Conservation (phyloP, 345 rosid genomes). For the Euphorbia lathyris region DNA sequence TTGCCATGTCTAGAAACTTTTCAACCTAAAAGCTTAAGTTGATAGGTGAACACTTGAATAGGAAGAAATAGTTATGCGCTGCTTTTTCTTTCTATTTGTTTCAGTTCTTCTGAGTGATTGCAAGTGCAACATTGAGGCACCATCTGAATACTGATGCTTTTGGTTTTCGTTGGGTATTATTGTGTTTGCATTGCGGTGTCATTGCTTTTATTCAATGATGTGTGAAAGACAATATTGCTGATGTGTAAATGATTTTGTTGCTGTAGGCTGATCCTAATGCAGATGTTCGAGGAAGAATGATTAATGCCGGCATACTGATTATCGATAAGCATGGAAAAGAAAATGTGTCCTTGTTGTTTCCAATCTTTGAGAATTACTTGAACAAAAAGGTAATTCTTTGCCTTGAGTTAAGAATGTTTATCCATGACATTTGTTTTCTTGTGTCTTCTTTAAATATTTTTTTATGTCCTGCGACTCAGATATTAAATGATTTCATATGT, state of each 20-base stretch:
- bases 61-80: background rate
- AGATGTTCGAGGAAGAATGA: conserved; percentile 99
- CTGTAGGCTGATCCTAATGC: conserved; percentile 91
- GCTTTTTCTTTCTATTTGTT: background rate
- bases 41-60: background rate
- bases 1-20: background rate
- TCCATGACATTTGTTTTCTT: background rate
- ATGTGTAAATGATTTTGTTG: conserved; percentile 10
- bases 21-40: background rate
- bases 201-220: background rate
- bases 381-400: conserved; percentile 71
- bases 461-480: background rate
- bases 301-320: conserved; percentile 89
- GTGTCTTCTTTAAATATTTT: background rate
- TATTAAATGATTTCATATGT: background rate
- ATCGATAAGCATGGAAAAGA: conserved; percentile 92
- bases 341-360: conserved; percentile 85
- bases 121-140: background rate
- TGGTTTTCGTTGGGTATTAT: background rate
- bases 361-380: conserved; percentile 89
- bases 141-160: background rate
- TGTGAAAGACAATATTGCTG: background rate
- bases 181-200: background rate
- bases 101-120: background rate
- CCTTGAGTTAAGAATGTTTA: conserved; percentile 13